These are phyloP conservation scores for Candolleomyces aberdarensis DNA, from an alignment of 768 basidiomycete genomes.

Conservation along the genomic window DNA sequence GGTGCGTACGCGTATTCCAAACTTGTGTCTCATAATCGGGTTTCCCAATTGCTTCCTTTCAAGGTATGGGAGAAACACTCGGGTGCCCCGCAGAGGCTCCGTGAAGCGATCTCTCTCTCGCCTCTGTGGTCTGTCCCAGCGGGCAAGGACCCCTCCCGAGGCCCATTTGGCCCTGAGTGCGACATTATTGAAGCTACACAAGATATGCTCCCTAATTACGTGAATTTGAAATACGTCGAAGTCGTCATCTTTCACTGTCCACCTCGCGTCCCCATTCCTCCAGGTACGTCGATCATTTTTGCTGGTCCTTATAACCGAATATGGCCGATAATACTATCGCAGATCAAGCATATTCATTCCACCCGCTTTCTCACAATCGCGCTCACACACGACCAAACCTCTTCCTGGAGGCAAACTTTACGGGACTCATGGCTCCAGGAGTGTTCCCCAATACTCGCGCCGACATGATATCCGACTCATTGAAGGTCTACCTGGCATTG, in stretches of 20 bases:
- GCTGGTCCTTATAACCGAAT: neutral
- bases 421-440: neutral
- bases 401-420: neutral
- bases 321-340: too few relatives aligned
- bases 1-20: neutral
- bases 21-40: neutral
- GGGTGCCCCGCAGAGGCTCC: neutral
- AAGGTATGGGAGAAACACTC: neutral
- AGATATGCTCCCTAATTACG: neutral
- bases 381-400: neutral
- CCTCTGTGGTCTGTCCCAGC: neutral
- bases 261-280: neutral
- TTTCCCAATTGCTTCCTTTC: neutral
- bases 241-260: neutral
- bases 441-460: neutral
- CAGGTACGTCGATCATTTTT: neutral
- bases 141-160: neutral
- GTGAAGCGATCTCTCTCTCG: neutral
- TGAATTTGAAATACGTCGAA: neutral
- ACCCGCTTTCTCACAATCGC: neutral
- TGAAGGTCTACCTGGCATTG: conserved; percentile 9
- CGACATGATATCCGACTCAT: neutral
- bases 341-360: neutral
- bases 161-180: neutral
- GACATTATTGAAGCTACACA: neutral